Base-by-base conservation (phyloP, 2,329 filamentous ascomycete species). In the Penicillium sp. region DNA sequence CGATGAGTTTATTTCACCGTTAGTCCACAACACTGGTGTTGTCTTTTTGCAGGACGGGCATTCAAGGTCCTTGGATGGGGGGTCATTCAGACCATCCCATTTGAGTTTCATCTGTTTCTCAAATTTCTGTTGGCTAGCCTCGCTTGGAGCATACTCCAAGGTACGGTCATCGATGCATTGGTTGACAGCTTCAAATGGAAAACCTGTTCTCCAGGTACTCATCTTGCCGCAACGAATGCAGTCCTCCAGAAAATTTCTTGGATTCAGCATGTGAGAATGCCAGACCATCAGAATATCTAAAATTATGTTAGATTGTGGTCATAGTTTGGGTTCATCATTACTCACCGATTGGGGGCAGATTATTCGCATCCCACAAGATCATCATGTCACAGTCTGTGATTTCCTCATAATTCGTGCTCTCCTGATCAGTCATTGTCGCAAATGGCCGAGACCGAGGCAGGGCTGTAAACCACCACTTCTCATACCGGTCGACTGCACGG, bases 401-500 rank as follows among this genome's bases (percentile, higher is more conserved):
- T 2, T 35, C 44, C 29, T 61, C 62, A 53, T 67, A 67, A 7
- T 29, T 14, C 1, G 3, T 1, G 19, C 16, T 26, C 25, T 59
- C 55, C 16, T 64, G 10, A 39, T 63, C 60, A 6, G n/a, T 13
- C 16, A 61, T 55, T 14, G 60, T 63, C 4, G 53, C 49, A 25
- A 14, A 48, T 27, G 44, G 50, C 16, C 56, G 58, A 35, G 63
- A 67, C 23, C 26, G 44, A 3, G 65, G 65, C 7, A 67, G 50
- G 19, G 60, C 59, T n/a, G 39, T 27, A 16, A 54, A 51, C 62
- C 63, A 89, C 88, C 88, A 92, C 0, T 72, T 72, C 58, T 84
- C 79, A 63, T 90, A 92, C 4, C 89, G 80, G 50, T 87, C 82
- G 0, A 85, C 87, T 0, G 89, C 88, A 42, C 86, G 81, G 1